phyloP scores from a whole-genome alignment of 192 early-diverging fungal species.

The Backusella tarrabulga region DNA sequence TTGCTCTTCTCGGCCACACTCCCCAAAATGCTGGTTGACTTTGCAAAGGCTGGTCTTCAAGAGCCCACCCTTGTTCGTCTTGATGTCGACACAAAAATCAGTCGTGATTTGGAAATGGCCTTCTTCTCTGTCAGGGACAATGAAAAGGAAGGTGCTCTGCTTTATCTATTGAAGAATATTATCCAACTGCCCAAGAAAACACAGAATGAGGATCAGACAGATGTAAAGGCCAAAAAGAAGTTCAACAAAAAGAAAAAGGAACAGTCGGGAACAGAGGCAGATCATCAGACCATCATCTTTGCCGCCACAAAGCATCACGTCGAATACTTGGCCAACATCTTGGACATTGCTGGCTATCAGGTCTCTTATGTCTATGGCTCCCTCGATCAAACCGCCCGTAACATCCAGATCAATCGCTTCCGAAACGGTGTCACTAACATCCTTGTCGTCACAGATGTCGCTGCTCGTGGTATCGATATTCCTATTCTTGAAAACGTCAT shows the following conservation, averaged over 20 bases:
- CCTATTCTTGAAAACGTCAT: constrained; percentile 96
- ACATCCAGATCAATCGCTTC: constrained; percentile 85
- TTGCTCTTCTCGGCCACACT: constrained; percentile 95
- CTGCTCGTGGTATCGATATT: constrained; percentile 99
- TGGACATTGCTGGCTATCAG: constrained; percentile 67
- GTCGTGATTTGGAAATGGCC: constrained; percentile 89
- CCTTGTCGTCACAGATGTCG: constrained; percentile 95
- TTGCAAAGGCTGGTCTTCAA: constrained; percentile 94
- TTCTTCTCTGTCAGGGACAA: constrained; percentile 85
- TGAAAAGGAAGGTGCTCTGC: constrained; percentile 88
- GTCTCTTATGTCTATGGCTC: constrained; percentile 93
- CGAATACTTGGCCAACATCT: constrained; percentile 83
- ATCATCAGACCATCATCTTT: constrained; percentile 89
- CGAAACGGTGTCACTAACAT: constrained; percentile 74
- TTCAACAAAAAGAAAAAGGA: constrained; percentile 38
- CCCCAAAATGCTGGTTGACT: constrained; percentile 90
- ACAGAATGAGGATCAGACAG: constrained; percentile 33
- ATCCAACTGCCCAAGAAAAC: constrained; percentile 66
- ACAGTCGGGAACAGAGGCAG: constrained; percentile 18
- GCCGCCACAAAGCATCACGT: constrained; percentile 98
- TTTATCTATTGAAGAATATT: constrained; percentile 78
- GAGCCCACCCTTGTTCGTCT: constrained; percentile 92
- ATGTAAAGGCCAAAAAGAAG: constrained; percentile 38
- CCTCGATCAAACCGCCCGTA: constrained; percentile 89
- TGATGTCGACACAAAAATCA: constrained; percentile 95